Base-by-base conservation (phyloP, 257 asterid species). In the Apocynum venetum region DNA sequence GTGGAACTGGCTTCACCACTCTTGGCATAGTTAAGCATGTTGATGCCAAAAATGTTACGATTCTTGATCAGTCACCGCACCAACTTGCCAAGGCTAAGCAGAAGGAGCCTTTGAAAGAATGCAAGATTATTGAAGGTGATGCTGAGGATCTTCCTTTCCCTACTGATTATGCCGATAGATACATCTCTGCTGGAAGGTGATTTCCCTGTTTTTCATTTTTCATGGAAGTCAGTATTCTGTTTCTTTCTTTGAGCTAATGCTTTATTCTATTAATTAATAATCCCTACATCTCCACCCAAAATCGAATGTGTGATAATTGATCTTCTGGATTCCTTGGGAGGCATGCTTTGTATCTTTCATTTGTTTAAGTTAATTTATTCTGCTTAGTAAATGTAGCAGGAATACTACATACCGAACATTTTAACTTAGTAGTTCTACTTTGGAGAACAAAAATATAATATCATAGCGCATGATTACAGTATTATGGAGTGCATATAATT, bases 1-100 rank as follows among this genome's bases (percentile, higher is more conserved):
- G 99, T 3, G 99, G 99, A 7, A 96, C 99, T 9, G 98, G 99
- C 76, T 96, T 96, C 83, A 91, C 99, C 44, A 96, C 99, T 78
- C 71, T 96, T 84, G 99, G 98, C 60, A 90, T 96, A 15, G 98
- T 93, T 9, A 85, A 96, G 84, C 88, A 85, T 75, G 99, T 96
- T 35, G 91, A 93, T 89, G 95, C 97, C 9, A 91, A 90, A 90
- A 95, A 96, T 84, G 98, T 96, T 19, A 93, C 99, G 5, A 93
- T 96, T 90, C 98, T 96, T 10, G 99, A 96, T 76, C 98, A 96
- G 82, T 96, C 99, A 0, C 99, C 99, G 2, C 98, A 91, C 65
- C 99, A 96, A 88, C 93, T 96, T 40, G 98, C 93, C 2, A 93
- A 89, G 85, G 99, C 98, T 52, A 91, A 90, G 87, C 61, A 87